A percentile compares a stretch with the other conserved stretches of the same genome.
Evolutionary conservation across 371 early-diverging fungal genomes (phyloP).

Genomic region (Mortierella sp.): DNA sequence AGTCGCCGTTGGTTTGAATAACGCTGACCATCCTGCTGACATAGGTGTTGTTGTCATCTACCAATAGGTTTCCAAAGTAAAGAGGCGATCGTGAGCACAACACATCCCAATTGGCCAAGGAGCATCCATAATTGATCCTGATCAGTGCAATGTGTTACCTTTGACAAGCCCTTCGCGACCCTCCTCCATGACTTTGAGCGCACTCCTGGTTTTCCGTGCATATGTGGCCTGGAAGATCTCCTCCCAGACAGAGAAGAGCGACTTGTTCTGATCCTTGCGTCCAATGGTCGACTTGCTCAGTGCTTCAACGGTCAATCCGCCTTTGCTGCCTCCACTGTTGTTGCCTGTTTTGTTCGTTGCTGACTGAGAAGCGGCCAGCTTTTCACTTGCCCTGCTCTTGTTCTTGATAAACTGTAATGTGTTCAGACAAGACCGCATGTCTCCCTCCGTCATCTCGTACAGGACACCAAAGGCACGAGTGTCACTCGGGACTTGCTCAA

Average conservation of each 20-base stretch:
- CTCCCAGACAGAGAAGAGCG: constrained; percentile 85
- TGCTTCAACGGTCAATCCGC: constrained; percentile 69
- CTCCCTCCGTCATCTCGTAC: constrained; percentile 85
- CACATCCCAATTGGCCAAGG: neutral
- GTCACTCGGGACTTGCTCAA: constrained; percentile 83
- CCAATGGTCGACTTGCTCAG: constrained; percentile 72
- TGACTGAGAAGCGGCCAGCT: constrained; percentile 1
- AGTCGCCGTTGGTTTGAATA: constrained; percentile 80
- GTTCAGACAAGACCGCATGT: constrained; percentile 89
- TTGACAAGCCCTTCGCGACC: constrained; percentile 56
- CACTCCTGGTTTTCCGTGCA: constrained; percentile 49
- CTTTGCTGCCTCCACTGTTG: constrained; percentile 6
- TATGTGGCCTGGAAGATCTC: constrained; percentile 73
- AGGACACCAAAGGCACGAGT: constrained; percentile 80
- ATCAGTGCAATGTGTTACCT: constrained; percentile 23
- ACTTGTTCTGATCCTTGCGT: constrained; percentile 85
- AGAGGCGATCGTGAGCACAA: neutral
- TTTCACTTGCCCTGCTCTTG: constrained; percentile 19
- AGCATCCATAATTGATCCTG: too few species aligned
- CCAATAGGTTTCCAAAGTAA: neutral
- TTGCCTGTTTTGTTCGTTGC: constrained; percentile 14
- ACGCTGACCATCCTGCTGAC: constrained; percentile 64
- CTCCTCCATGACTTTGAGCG: constrained; percentile 49
- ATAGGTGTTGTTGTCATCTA: constrained; percentile 58
- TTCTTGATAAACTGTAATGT: constrained; percentile 82